Percentiles rank a stretch among this genome's conserved stretches.
These are phyloP conservation scores for Camellia oleifera DNA, from an alignment of 179 eudicot species.

Conservation along the genomic window DNA sequence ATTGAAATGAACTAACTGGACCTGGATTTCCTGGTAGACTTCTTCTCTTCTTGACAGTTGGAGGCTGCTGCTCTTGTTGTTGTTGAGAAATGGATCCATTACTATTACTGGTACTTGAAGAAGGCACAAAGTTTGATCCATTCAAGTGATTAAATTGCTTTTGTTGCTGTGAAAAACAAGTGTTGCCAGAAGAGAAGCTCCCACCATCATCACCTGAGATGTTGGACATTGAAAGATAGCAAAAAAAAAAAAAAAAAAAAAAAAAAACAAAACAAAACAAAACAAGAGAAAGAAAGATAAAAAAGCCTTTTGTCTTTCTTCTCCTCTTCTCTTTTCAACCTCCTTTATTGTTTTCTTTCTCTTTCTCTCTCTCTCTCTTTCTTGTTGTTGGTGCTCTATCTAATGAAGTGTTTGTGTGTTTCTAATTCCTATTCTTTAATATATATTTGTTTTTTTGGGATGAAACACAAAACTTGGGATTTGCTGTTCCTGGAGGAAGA, in stretches of 20 bases:
- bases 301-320: constrained; percentile 1
- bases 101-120: constrained; percentile 2
- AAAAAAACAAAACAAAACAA: too few relatives aligned
- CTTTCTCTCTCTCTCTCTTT: neutral
- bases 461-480: constrained; percentile 9
- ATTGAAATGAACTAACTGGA: neutral
- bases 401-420: neutral
- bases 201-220: constrained; percentile 19
- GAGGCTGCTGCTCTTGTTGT: constrained; percentile 3
- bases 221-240: constrained; percentile 10
- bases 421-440: neutral
- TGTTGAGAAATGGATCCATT: constrained; percentile 8
- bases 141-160: constrained; percentile 1
- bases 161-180: constrained; percentile 4
- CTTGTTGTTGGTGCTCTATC: neutral
- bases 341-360: neutral
- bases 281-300: neutral
- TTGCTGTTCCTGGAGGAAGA: constrained; percentile 14
- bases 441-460: neutral
- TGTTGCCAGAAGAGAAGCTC: constrained; percentile 23
- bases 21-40: constrained; percentile 21
- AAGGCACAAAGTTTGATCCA: constrained; percentile 7
- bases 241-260: too few relatives aligned
- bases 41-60: constrained; percentile 12
- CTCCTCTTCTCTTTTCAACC: neutral